Evolutionary conservation across 1,284 basidiomycete genomes (phyloP).

Genomic region (Rhodotorula sp.): DNA sequence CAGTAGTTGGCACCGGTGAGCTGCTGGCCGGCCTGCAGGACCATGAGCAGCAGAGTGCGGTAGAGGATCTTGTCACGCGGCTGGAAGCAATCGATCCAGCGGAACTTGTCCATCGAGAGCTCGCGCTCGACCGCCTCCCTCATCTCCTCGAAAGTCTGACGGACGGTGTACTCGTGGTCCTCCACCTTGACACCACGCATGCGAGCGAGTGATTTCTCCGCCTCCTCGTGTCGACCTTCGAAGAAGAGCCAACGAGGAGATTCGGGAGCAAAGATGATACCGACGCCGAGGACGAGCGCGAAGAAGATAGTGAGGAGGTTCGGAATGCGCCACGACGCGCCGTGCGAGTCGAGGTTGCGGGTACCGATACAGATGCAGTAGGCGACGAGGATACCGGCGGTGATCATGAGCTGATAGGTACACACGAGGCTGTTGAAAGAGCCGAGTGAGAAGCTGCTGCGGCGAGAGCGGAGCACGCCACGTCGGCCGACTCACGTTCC

Average conservation of each 20-base stretch:
- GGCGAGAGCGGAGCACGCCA: not conserved
- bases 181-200: constrained; percentile 26
- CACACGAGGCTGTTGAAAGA: constrained; percentile 48
- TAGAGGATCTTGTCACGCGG: constrained; percentile 59
- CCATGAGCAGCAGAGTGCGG: constrained; percentile 64
- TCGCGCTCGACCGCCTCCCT: constrained; percentile 45
- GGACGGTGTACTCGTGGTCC: constrained; percentile 53
- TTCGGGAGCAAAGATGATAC: constrained; percentile 27
- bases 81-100: constrained; percentile 66
- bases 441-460: not conserved
- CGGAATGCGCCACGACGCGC: constrained; percentile 54
- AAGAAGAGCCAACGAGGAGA: constrained; percentile 32
- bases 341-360: constrained; percentile 39
- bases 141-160: constrained; percentile 49
- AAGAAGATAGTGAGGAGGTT: constrained; percentile 11
- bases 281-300: constrained; percentile 23
- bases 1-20: constrained; percentile 60
- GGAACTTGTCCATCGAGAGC: constrained; percentile 39
- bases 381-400: constrained; percentile 68
- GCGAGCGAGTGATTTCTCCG: constrained; percentile 25
- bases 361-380: constrained; percentile 53
- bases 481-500: constrained; percentile 53
- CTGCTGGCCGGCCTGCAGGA: constrained; percentile 69
- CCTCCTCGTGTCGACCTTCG: constrained; percentile 21
- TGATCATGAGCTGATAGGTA: constrained; percentile 68